A percentile compares a stretch with the other conserved stretches of the same genome.
phyloP scores from a whole-genome alignment of 2,329 filamentous ascomycete species.

The Venturiaceae sp. region DNA sequence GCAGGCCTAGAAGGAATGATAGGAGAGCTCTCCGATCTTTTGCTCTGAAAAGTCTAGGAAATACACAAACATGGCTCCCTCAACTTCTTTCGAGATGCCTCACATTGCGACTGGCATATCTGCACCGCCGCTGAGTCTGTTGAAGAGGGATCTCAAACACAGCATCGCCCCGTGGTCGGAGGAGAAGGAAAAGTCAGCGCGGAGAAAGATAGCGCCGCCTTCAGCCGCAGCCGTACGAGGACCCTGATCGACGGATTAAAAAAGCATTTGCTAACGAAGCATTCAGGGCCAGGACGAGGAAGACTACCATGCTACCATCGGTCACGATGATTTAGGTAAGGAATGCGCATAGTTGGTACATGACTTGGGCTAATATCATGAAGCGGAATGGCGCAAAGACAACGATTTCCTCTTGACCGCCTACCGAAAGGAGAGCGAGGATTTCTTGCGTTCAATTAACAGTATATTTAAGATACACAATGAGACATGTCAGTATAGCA shows the following conservation, averaged over 20 bases:
- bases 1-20: too few relatives aligned
- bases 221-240: neutral
- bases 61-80: neutral
- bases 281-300: neutral
- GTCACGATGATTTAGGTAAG: neutral
- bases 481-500: slow-evolving; percentile 20
- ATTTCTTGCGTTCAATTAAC: slow-evolving; percentile 31
- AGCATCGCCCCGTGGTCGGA: neutral
- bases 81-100: neutral
- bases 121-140: neutral
- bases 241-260: neutral
- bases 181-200: neutral
- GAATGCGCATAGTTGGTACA: neutral
- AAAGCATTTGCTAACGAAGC: neutral
- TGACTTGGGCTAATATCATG: neutral
- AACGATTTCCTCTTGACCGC: slow-evolving; percentile 60
- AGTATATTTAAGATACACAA: slow-evolving; percentile 49
- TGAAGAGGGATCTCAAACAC: too few relatives aligned
- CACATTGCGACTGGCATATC: neutral
- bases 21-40: too few relatives aligned
- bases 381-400: slow-evolving; percentile 29
- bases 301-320: neutral
- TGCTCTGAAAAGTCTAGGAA: too few relatives aligned
- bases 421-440: slow-evolving; percentile 45
- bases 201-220: neutral